Percentiles rank a stretch among this genome's conserved stretches.
These are phyloP conservation scores for Sporothrix pseudoabietina DNA, from an alignment of 2,329 filamentous ascomycete species.

Conservation along the genomic window DNA sequence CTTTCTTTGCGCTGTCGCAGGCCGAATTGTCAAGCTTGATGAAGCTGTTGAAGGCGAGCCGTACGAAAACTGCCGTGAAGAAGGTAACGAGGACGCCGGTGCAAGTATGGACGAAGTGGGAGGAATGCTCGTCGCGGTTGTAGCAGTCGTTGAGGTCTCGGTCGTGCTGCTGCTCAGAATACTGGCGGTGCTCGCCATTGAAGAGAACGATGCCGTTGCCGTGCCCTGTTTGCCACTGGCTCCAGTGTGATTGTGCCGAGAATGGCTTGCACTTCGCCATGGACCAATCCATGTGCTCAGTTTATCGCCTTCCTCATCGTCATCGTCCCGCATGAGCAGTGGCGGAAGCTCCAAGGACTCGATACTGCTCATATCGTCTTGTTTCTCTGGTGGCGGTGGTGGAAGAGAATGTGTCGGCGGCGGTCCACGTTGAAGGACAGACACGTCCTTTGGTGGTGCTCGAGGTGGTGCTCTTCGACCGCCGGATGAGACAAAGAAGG, in stretches of 20 bases:
- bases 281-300: background rate
- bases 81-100: background rate
- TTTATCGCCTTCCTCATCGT: background rate
- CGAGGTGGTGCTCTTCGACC: background rate
- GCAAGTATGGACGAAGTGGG: background rate
- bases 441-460: background rate
- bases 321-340: constrained; percentile 6
- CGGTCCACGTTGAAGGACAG: constrained; percentile 42
- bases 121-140: background rate
- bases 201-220: constrained; percentile 23
- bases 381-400: constrained; percentile 36
- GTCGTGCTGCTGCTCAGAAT: constrained; percentile 27
- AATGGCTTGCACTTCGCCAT: background rate
- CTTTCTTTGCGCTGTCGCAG: background rate
- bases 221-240: background rate
- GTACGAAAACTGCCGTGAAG: background rate
- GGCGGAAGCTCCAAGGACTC: constrained; percentile 25
- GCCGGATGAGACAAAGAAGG: background rate
- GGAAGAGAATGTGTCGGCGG: constrained; percentile 52
- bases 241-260: background rate
- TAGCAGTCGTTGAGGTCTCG: background rate
- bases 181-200: constrained; percentile 22
- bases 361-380: constrained; percentile 12
- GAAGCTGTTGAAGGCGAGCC: background rate
- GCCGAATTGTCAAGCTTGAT: constrained; percentile 3